Conservation (phyloP, 768 basidiomycete species). For the Psilocybe subaeruginosa region DNA sequence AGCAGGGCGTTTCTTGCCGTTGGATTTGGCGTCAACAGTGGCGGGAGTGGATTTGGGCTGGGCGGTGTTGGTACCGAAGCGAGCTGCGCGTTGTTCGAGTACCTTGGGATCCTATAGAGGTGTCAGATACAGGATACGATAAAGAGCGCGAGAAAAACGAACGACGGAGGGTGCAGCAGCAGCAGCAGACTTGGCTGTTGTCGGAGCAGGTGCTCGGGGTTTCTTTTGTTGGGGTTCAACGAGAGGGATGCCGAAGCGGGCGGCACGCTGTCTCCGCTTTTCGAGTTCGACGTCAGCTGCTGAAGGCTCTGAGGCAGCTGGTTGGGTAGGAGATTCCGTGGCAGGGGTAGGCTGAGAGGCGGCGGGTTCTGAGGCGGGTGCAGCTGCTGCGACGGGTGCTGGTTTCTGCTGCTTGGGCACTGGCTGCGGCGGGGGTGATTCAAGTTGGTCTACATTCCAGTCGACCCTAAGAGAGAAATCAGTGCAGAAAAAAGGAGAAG, state of each 20-base stretch:
- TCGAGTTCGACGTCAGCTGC: conserved; percentile 52
- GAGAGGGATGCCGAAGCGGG: conserved; percentile 71
- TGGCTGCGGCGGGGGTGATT: conserved; percentile 16
- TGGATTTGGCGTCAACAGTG: conserved; percentile 12
- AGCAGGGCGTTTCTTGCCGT: conserved; percentile 35
- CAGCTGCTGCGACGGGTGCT: conserved; percentile 4
- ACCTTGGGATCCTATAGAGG: conserved; percentile 48
- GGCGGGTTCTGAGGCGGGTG: conserved; percentile 4
- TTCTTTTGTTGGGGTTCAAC: conserved; percentile 42
- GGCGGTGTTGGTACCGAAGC: conserved; percentile 46
- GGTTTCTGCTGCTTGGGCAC: background rate
- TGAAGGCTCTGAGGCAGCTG: conserved; percentile 1
- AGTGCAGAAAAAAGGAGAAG: background rate
- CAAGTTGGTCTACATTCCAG: conserved; percentile 40
- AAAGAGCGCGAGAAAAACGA: conserved; percentile 19
- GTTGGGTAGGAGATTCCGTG: background rate
- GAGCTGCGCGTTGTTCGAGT: conserved; percentile 53
- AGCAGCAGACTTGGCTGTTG: conserved; percentile 8
- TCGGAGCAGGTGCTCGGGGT: conserved; percentile 10
- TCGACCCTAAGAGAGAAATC: conserved; percentile 36
- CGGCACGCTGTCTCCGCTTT: conserved; percentile 63
- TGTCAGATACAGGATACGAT: background rate
- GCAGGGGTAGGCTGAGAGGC: background rate
- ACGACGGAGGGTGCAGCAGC: conserved; percentile 23
- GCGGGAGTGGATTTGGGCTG: conserved; percentile 7